Evolutionary conservation across 257 asterid species (phyloP), one percentile per base, ranked within the genome.

Genomic region (Solanum medicagineum): DNA sequence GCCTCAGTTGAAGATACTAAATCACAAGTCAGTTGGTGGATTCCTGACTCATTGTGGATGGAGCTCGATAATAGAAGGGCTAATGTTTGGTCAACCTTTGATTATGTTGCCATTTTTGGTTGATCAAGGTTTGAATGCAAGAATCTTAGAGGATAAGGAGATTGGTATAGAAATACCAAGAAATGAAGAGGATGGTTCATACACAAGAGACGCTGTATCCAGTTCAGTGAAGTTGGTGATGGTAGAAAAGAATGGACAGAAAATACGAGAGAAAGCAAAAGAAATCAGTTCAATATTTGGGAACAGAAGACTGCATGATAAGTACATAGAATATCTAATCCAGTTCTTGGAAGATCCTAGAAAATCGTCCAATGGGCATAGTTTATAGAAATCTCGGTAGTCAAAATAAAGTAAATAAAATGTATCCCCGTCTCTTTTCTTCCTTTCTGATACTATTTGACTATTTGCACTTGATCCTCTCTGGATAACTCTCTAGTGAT

Each of bases 91-190:
- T 16, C 80, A 32, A 10, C 85, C 91, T 1, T 84, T 88, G 20
- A 84, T 89, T 4, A 88, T 88, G 91, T 47, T 88, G 87, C 92
- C 90, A 0, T 87, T 89, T 59, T 66, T 42, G 80, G 88, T 53
- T 19, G 90, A 91, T 36, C 90, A 87, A 87, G 92, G 91, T 22
- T 36, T 89, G 65, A 88, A 77, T 86, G 90, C 91, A 40, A 83
- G 91, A 75, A 84, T 84, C 36, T 2, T 91, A 55, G 90, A 68
- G 62, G 90, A 86, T 4, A 87, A 85, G 68, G 55, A 79, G 19
- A 80, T 87, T 53, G 92, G 90, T 8, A 15, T 77, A 8, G 93
- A 89, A 69, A 74, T 91, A n/a, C 80, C 84, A 2, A 89, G 91
- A 56, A 80, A 85, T 42, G 89, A 74, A 44, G 49, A 66, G 9